Conservation (phyloP, 1,139 yeast genomes). For the Candida dubliniensis region DNA sequence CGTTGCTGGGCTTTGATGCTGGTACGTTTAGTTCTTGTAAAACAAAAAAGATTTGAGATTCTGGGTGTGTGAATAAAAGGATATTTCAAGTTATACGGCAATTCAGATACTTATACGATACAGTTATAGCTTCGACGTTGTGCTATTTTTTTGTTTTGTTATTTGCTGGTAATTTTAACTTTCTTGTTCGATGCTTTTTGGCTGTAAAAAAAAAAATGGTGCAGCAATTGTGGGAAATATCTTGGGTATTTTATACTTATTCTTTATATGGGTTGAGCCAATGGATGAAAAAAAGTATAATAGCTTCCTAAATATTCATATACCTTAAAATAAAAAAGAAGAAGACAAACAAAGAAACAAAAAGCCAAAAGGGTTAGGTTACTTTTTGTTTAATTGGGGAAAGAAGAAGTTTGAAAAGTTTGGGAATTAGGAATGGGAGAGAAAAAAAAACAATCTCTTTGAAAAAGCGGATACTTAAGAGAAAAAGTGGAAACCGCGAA, state of each 20-base stretch:
- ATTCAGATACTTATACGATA: not conserved
- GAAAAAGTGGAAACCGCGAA: not conserved
- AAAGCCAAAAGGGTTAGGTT: not conserved
- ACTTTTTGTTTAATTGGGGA: constrained; percentile 1
- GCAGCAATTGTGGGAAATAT: constrained; percentile 1
- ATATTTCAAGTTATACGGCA: not conserved
- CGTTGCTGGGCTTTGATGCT: too few species aligned
- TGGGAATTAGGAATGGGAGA: not conserved
- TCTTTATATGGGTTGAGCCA: constrained; percentile 5
- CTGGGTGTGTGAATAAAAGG: not conserved
- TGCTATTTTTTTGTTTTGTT: not conserved
- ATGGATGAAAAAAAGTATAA: not conserved
- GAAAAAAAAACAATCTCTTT: not conserved
- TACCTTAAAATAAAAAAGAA: not conserved
- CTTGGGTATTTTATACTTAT: not conserved
- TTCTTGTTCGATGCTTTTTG: not conserved
- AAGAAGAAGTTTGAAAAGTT: not conserved
- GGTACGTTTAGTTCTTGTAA: not conserved
- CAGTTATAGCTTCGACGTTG: not conserved
- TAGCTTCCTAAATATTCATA: not conserved
- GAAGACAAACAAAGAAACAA: not conserved
- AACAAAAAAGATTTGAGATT: not conserved
- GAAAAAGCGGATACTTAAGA: not conserved
- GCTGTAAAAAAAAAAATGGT: constrained; percentile 4
- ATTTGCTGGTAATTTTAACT: constrained; percentile 2